Conservation (phyloP, 192 early-diverging fungal species). For the Mortierella hygrophila region DNA sequence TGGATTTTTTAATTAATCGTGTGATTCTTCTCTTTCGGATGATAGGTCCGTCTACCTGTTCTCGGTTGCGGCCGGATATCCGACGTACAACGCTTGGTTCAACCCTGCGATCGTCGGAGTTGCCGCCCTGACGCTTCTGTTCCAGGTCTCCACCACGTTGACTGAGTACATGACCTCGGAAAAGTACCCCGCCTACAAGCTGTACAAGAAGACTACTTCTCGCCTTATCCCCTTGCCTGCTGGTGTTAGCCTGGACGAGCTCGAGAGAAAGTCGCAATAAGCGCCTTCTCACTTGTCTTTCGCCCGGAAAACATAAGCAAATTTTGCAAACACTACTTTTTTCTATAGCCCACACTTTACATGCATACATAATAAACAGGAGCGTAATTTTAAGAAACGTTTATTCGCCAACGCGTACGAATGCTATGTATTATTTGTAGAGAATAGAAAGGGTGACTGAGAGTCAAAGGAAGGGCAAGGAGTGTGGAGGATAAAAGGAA, state of each 20-base stretch:
- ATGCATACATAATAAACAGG: not conserved
- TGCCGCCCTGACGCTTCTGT: conserved; percentile 71
- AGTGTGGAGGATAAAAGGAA: not conserved
- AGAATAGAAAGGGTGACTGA: not conserved
- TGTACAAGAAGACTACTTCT: conserved; percentile 72
- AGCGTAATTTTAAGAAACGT: not conserved
- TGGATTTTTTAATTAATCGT: not conserved
- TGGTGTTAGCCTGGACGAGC: conserved; percentile 25
- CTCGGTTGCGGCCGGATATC: conserved; percentile 64
- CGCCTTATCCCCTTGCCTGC: conserved; percentile 68
- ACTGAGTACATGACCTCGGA: conserved; percentile 72
- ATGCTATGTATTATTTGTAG: not conserved
- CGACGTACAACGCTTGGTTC: conserved; percentile 26
- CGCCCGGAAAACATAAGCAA: not conserved
- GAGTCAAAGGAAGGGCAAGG: not conserved
- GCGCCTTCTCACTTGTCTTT: not conserved
- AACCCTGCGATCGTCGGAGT: conserved; percentile 66
- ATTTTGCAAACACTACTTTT: not conserved
- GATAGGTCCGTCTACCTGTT: conserved; percentile 67
- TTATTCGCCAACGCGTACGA: not conserved
- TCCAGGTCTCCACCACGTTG: conserved; percentile 72
- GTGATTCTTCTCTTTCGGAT: conserved; percentile 2
- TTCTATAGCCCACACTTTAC: not conserved
- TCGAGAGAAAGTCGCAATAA: conserved; percentile 41
- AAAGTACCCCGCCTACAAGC: conserved; percentile 86